Evolutionary conservation across 805 yeast genomes (phyloP), one percentile per base, ranked within the genome.

Genomic region (Metschnikowia gelsemii): DNA sequence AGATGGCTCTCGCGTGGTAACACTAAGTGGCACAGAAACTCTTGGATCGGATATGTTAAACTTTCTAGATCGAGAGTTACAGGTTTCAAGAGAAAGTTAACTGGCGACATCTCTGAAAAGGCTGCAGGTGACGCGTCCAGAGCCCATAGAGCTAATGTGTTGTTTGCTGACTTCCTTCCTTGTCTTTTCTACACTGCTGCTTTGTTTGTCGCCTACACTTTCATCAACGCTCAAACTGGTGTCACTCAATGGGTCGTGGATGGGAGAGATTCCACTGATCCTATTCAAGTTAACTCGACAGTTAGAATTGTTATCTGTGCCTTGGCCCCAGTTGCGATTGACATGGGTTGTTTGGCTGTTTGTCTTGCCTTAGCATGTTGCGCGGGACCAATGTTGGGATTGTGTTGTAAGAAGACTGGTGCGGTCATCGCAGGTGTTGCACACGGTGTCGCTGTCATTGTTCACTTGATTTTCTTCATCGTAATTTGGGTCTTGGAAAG

Each of bases 401-500:
- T 90, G 71, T 91, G 99, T 70, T 91, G 98, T 74, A 90, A 90
- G 80, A 84, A 86, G 76, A 90, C 97, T 37, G 96, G 96, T 70
- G 84, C 96, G 8, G 95, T 88, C 29, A 82, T 82, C 70, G 99
- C 99, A 28, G 96, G 87, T 58, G 68, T 93, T 63, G 96, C 98
- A 16, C 99, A 93, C 61, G 97, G 96, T 70, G 73, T 87, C 57
- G 89, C 97, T 13, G 97, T 95, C 40, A 65, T 95, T 56, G 73
- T 88, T 51, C 95, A 91, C 73, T 71, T 93, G 54, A 73, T 84
- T 28, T 87, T 87, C 77, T 91, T 88, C 72, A 85, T 91, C 66
- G 87, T 90, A 46, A 84, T 91, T 90, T 93, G 99, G 99, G 95
- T 88, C 48, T 68, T 89, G 62, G 96, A 90, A 73, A 91, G 95